These are phyloP conservation scores for Styphnolobium japonicum DNA, from an alignment of 306 rosid genomes.

Conservation along the genomic window DNA sequence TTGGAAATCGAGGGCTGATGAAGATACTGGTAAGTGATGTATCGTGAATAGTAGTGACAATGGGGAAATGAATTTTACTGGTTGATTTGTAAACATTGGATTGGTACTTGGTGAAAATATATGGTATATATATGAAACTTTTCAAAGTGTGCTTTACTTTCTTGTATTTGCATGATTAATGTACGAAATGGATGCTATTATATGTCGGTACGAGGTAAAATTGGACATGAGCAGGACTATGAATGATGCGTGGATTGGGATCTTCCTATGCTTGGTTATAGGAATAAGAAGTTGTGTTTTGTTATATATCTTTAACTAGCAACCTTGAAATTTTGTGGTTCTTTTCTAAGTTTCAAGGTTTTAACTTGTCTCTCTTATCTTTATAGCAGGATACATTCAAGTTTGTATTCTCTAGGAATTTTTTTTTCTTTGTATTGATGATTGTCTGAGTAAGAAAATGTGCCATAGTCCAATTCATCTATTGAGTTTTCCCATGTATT, in stretches of 20 bases:
- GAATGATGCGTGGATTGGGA: not conserved
- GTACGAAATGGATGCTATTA: not conserved
- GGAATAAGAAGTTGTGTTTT: not conserved
- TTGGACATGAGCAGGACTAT: not conserved
- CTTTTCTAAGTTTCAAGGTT: not conserved
- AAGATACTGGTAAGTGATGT: constrained; percentile 73
- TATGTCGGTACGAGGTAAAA: not conserved
- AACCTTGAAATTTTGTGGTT: not conserved
- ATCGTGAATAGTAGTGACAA: too few relatives aligned
- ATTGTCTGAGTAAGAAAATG: not conserved
- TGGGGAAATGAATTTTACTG: too few relatives aligned
- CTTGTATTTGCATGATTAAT: not conserved
- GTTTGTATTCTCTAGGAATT: not conserved
- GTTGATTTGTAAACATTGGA: too few relatives aligned
- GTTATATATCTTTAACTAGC: not conserved
- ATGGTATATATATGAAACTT: not conserved
- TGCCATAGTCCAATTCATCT: not conserved
- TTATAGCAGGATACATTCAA: not conserved
- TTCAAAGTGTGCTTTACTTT: not conserved
- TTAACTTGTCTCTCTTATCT: not conserved
- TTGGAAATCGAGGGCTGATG: constrained; percentile 86
- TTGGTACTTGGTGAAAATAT: not conserved
- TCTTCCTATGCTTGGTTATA: not conserved
- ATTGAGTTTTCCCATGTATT: not conserved
- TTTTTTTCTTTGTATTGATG: not conserved